Conservation (phyloP, 495 filamentous ascomycete species). For the Astrocystis sublimbata region DNA sequence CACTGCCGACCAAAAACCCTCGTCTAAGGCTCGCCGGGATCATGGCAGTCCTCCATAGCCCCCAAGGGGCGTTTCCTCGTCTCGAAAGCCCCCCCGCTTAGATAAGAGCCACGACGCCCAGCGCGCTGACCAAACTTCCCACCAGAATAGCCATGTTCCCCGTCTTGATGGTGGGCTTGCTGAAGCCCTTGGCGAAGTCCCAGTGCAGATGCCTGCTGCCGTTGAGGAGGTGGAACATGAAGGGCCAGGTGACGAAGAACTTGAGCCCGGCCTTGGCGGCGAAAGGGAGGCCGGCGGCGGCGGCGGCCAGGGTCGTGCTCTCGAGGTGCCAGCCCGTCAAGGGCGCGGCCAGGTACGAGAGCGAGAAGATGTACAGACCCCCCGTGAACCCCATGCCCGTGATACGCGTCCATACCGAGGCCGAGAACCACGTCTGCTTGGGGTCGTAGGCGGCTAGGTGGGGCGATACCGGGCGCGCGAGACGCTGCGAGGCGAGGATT, state of each 20-base stretch:
- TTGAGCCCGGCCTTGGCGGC: conserved; percentile 73
- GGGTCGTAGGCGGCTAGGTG: conserved; percentile 88
- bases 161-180: conserved; percentile 68
- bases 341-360: conserved; percentile 81
- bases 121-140: conserved; percentile 60
- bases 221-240: conserved; percentile 84
- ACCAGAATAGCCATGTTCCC: conserved; percentile 76
- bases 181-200: conserved; percentile 72
- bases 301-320: conserved; percentile 72
- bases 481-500: conserved; percentile 84
- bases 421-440: conserved; percentile 79
- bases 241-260: conserved; percentile 71
- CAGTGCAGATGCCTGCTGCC: conserved; percentile 87
- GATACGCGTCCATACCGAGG: conserved; percentile 74
- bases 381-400: conserved; percentile 73
- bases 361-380: conserved; percentile 77
- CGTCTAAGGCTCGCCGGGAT: background rate
- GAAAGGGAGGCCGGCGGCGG: conserved; percentile 71
- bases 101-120: conserved; percentile 56
- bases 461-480: conserved; percentile 79
- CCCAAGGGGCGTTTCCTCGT: background rate
- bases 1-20: background rate
- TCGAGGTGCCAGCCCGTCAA: conserved; percentile 83
- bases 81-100: conserved; percentile 20
- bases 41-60: background rate